A percentile compares a stretch with the other conserved stretches of the same genome.
phyloP scores from a whole-genome alignment of 345 rosid genomes.

The Gynandropsis gynandra region DNA sequence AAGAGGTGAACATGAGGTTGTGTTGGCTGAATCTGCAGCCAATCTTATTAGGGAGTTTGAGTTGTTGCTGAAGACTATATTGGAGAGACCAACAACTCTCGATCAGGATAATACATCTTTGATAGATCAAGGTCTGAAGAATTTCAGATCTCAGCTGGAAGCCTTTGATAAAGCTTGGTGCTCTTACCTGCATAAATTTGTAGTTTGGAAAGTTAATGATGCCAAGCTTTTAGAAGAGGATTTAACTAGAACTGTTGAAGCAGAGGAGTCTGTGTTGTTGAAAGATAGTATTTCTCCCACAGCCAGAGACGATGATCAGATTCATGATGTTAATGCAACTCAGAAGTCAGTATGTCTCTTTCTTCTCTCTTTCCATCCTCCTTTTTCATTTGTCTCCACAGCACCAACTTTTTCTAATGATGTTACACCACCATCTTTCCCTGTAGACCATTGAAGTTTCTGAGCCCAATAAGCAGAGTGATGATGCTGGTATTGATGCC shows the following conservation, averaged over 20 bases:
- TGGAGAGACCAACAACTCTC: conserved; percentile 62
- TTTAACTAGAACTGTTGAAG: conserved; percentile 72
- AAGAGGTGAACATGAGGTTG: conserved; percentile 76
- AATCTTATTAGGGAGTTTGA: conserved; percentile 63
- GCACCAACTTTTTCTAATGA: not conserved
- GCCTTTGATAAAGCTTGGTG: conserved; percentile 89
- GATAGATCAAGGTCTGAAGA: conserved; percentile 39
- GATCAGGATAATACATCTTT: conserved; percentile 46
- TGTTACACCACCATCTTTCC: conserved; percentile 20
- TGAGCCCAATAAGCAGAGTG: conserved; percentile 7
- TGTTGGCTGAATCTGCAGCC: conserved; percentile 62
- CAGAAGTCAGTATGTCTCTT: conserved; percentile 48
- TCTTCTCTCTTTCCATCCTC: conserved; percentile 23
- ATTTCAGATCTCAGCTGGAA: conserved; percentile 68
- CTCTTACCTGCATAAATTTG: conserved; percentile 75
- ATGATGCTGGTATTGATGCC: not conserved
- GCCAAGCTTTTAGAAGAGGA: conserved; percentile 82
- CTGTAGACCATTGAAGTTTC: not conserved
- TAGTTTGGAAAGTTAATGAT: conserved; percentile 95
- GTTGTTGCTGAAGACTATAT: conserved; percentile 56
- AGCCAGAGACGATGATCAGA: conserved; percentile 30
- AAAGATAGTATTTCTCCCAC: conserved; percentile 57
- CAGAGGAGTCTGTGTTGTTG: conserved; percentile 67
- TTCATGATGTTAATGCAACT: conserved; percentile 31
- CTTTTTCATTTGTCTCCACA: not conserved